Base-by-base conservation (phyloP, 345 rosid genomes). In the Barbarea vulgaris region DNA sequence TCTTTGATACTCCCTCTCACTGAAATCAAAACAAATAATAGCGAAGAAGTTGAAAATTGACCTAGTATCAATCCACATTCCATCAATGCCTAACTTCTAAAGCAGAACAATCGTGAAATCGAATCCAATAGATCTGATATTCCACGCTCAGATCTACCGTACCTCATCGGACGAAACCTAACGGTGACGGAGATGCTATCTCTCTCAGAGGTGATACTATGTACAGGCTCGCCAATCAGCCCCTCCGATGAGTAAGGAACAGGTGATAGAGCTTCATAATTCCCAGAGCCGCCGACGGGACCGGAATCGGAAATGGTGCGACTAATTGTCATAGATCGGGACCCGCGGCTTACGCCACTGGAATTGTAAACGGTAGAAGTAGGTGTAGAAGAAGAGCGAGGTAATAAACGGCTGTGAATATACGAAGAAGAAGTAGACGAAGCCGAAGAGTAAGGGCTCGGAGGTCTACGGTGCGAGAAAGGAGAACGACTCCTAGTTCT, bases 131-230 rank as follows among this genome's bases (percentile, higher is more conserved):
- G 90, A 87, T 90, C 89, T 81, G 73, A 64, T 27, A 65, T 22
- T 60, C 33, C 52, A 9, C 53, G 44, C 33, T 66, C 85, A 81
- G 95, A 90, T 90, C 98, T 83, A 78, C 22, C 74, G 80, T 83
- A 93, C 98, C 93, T 93, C 87, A 93, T 61, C 66, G 98, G 97
- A 78, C 97, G 70, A 74, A 93, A 93, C 66, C 98, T 84, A 83
- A 93, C 89, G 79, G 98, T 91, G 64, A 93, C 98, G 65, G 93
- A 91, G 67, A 93, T 89, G 70, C 97, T 93, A 73, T 93, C 97
- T 21, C 88, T 86, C 48, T 87, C 89, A 42, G 88, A 82, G 74
- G 84, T 81, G 50, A 85, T 71, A 8, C 18, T 74, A 5, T 86
- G 91, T 67, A 81, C 10, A 24, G 87, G 84, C 73, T 87, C 96